phyloP scores from a whole-genome alignment of 352 stramenopile genomes.

The Thalassiosira hispida region DNA sequence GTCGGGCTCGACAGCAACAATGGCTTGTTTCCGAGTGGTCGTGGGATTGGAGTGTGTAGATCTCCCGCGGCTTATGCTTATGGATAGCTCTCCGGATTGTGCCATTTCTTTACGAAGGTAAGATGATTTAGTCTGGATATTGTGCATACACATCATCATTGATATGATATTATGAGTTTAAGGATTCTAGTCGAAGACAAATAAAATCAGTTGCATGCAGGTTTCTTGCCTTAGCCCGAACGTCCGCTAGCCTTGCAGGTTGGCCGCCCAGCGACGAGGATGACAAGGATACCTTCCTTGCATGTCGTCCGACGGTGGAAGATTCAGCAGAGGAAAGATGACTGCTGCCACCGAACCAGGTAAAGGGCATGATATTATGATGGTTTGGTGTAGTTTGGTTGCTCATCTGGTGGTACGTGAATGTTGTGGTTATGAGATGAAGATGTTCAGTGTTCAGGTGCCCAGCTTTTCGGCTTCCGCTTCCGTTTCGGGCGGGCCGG shows the following conservation, averaged over 20 bases:
- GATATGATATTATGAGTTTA: too few species aligned
- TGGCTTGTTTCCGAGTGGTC: not conserved
- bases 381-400: too few species aligned
- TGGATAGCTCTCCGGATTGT: not conserved
- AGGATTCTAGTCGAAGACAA: too few species aligned
- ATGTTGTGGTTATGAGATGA: too few species aligned
- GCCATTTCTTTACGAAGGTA: conserved; percentile 18
- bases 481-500: too few species aligned
- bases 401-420: too few species aligned
- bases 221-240: conserved; percentile 7
- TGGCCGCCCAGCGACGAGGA: conserved; percentile 6
- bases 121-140: conserved; percentile 12
- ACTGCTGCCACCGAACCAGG: conserved; percentile 15
- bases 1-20: conserved; percentile 39
- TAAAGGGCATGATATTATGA: conserved; percentile 19
- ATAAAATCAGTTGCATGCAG: too few species aligned
- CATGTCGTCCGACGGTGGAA: not conserved
- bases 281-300: conserved; percentile 24
- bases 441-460: too few species aligned
- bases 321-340: not conserved
- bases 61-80: not conserved
- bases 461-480: too few species aligned
- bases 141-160: not conserved
- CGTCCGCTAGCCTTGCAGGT: conserved; percentile 7
- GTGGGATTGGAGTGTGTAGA: not conserved